These are phyloP conservation scores for Pseudogymnoascus sp. DNA, from an alignment of 2,329 filamentous ascomycete genomes.

Conservation along the genomic window DNA sequence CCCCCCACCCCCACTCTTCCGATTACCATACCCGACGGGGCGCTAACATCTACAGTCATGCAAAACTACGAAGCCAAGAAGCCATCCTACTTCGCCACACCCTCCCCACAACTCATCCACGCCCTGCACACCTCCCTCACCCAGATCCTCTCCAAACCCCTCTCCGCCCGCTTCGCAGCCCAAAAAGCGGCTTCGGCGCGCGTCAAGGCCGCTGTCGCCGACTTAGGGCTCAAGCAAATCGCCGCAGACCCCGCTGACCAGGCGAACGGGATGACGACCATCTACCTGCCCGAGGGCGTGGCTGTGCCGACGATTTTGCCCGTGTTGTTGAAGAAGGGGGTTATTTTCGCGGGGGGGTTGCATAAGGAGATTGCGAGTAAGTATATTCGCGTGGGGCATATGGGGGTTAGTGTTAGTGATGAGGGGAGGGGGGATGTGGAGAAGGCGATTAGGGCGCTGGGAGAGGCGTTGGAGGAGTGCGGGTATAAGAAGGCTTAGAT, in stretches of 20 bases:
- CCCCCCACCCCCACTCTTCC: too few species aligned
- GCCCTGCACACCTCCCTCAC: conserved; percentile 83
- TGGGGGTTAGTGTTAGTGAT: conserved; percentile 73
- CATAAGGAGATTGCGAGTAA: conserved; percentile 92
- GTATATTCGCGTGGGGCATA: conserved; percentile 95
- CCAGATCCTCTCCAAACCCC: conserved; percentile 74
- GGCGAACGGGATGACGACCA: conserved; percentile 95
- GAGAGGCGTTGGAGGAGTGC: background rate
- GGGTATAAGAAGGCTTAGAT: conserved; percentile 7
- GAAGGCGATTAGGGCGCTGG: background rate
- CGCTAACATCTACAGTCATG: too few species aligned
- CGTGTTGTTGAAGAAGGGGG: conserved; percentile 74
- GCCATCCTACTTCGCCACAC: conserved; percentile 95
- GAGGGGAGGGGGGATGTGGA: conserved; percentile 2
- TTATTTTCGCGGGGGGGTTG: conserved; percentile 89
- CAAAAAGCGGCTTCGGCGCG: conserved; percentile 75
- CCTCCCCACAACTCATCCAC: conserved; percentile 86
- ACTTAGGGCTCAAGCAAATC: conserved; percentile 80
- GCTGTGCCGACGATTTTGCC: conserved; percentile 77
- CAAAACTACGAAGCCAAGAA: conserved; percentile 98
- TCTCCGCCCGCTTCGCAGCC: conserved; percentile 73
- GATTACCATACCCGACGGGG: too few species aligned
- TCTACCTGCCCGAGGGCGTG: conserved; percentile 83
- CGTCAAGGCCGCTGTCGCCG: conserved; percentile 75
- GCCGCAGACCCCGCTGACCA: conserved; percentile 81